These are phyloP conservation scores for Tolypocladium album DNA, from an alignment of 2,329 filamentous ascomycete genomes.

Conservation along the genomic window DNA sequence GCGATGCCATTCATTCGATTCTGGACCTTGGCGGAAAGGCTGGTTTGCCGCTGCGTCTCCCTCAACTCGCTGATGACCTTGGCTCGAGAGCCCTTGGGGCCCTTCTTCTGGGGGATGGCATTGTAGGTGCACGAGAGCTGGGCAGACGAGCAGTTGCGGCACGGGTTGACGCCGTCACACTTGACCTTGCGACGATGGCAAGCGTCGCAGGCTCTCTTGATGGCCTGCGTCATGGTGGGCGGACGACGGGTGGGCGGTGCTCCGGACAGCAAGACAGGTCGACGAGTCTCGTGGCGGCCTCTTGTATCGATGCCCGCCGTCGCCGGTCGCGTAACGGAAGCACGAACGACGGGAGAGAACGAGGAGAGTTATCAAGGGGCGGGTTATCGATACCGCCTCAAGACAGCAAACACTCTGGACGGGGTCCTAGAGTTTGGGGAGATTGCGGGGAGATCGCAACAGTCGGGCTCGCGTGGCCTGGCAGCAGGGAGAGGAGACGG, in stretches of 20 bases:
- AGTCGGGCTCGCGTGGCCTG: slow-evolving; percentile 5
- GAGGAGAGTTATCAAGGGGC: background rate
- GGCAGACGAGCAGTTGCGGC: slow-evolving; percentile 58
- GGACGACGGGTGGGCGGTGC: background rate
- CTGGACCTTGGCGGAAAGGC: slow-evolving; percentile 50
- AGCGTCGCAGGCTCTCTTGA: slow-evolving; percentile 58
- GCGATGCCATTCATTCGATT: slow-evolving; percentile 46
- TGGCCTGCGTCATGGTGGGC: slow-evolving; percentile 36
- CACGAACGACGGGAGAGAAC: background rate
- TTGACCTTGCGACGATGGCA: slow-evolving; percentile 68
- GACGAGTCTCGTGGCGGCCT: background rate
- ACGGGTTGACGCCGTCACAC: slow-evolving; percentile 61
- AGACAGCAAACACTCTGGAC: background rate
- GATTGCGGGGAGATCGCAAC: slow-evolving; percentile 15
- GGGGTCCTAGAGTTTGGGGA: slow-evolving; percentile 5
- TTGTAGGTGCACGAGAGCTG: slow-evolving; percentile 63
- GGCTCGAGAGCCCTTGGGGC: slow-evolving; percentile 62
- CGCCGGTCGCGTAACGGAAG: background rate
- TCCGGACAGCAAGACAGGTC: background rate
- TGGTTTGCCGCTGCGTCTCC: slow-evolving; percentile 56
- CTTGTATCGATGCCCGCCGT: background rate
- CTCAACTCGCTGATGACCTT: slow-evolving; percentile 67
- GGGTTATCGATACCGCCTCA: slow-evolving; percentile 4
- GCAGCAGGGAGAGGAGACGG: slow-evolving; percentile 9
- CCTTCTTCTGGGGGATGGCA: slow-evolving; percentile 66